Base-by-base conservation (phyloP, 2,329 filamentous ascomycete genomes). In the Chalaropsis ovoidea region DNA sequence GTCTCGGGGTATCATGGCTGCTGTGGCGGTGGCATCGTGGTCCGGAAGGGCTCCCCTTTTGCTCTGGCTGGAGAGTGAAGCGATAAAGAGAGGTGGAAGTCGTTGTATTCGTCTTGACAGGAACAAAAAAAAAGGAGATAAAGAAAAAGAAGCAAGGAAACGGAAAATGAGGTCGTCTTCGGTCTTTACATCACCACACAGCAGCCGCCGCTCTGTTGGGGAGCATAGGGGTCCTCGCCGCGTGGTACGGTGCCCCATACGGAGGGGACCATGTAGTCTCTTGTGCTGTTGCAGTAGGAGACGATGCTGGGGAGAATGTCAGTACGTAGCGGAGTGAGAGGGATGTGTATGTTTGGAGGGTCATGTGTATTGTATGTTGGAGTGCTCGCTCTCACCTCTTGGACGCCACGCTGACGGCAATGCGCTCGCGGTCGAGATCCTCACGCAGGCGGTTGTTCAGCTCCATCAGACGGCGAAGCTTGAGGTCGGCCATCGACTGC, bases 401-500 rank as follows among this genome's bases (percentile, higher is more conserved):
- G 67, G 94, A 86, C 69, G 94, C 94, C 76, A 96, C 91, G 73
- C 91, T 96, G 68, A 97, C 91, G 70, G 93, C 94, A 74, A 97
- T 96, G 72, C 94, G 85, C 75, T 95, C 91, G 75, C 94, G 86
- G 73, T 97, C 94, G 70, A 99, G 82, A 76, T 99, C 94, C 78
- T 99, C 94, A 73, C 92, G 89, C 76, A 99, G 80, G 72, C 94
- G 88, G 77, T 90, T 90, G 82, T 97, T 99, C 73, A 99, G 85
- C 80, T 99, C 94, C 68, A 92, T 97, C 77, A 99, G 82, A 70
- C 94, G 88, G 73, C 94, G 87, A 73, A 97, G 85, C 83, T 99
- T 99, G 70, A 99, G 84, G 76, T 99, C 94, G 71, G 93, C 93
- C 90, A 99, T 97, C 75, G 90, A 96, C 80, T 97, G 94, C 82